Evolutionary conservation across 805 yeast species (phyloP).

Genomic region (Yueomyces sinensis): DNA sequence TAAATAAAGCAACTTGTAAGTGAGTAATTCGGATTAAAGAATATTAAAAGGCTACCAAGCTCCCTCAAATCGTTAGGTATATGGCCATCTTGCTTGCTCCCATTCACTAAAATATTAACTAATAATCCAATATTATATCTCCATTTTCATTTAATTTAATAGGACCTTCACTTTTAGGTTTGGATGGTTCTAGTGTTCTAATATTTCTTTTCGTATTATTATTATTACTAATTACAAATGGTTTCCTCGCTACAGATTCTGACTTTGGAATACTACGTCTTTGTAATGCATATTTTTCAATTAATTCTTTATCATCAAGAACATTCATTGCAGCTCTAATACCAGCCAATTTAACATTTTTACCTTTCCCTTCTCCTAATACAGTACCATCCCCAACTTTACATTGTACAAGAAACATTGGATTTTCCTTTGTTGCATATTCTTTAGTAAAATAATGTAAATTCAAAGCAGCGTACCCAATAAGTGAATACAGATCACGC

Average conservation of each 20-base stretch:
- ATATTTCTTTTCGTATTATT: conserved; percentile 1
- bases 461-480: conserved; percentile 60
- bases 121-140: conserved; percentile 3
- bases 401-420: conserved; percentile 49
- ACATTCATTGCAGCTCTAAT: conserved; percentile 77
- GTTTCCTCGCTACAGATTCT: conserved; percentile 15
- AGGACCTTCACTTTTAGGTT: neutral
- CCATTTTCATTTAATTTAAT: conserved; percentile 4
- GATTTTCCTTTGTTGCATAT: conserved; percentile 24
- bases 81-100: no score
- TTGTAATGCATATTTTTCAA: conserved; percentile 50
- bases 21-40: no score
- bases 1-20: no score
- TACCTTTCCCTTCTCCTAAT: conserved; percentile 62
- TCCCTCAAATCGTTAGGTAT: no score
- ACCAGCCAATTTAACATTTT: conserved; percentile 65
- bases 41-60: no score
- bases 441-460: conserved; percentile 42
- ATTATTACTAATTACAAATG: conserved; percentile 1
- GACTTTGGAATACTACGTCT: conserved; percentile 42
- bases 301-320: conserved; percentile 37
- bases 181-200: neutral
- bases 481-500: conserved; percentile 57
- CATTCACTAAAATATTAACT: no score
- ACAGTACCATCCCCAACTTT: conserved; percentile 45